A percentile compares a stretch with the other conserved stretches of the same genome.
These are phyloP conservation scores for Exserohilum turcica DNA, from an alignment of 2,329 filamentous ascomycete genomes.

Conservation along the genomic window DNA sequence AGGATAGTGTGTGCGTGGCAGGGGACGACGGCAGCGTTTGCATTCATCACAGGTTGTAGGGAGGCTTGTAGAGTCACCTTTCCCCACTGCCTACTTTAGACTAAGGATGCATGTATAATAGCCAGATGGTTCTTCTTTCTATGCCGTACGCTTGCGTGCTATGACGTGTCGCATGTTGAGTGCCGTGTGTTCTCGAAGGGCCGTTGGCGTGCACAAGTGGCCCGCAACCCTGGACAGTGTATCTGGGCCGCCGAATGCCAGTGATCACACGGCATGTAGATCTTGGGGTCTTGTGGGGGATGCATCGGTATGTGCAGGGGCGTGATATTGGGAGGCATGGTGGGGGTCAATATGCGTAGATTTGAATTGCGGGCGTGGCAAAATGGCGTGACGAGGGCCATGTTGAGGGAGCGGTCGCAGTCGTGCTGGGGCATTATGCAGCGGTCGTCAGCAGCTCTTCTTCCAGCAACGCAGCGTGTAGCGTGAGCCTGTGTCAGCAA, in stretches of 20 bases:
- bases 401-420: background rate
- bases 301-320: background rate
- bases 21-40: conserved; percentile 19
- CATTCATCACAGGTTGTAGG: conserved; percentile 29
- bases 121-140: conserved; percentile 14
- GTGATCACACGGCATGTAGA: conserved; percentile 8
- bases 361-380: conserved; percentile 1
- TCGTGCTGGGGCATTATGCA: background rate
- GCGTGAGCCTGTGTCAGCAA: background rate
- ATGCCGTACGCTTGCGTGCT: conserved; percentile 15
- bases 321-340: background rate
- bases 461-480: background rate
- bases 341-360: conserved; percentile 12
- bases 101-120: conserved; percentile 37
- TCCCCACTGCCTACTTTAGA: conserved; percentile 32
- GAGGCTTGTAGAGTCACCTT: conserved; percentile 34
- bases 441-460: background rate
- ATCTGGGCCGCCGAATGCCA: background rate
- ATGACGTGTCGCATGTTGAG: background rate
- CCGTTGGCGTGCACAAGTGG: conserved; percentile 1
- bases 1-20: conserved; percentile 6
- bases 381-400: background rate
- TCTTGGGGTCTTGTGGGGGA: background rate
- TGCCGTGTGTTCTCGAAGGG: background rate
- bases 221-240: background rate